phyloP scores from a whole-genome alignment of 108 stramenopile species.

The Bacterosira constricta region DNA sequence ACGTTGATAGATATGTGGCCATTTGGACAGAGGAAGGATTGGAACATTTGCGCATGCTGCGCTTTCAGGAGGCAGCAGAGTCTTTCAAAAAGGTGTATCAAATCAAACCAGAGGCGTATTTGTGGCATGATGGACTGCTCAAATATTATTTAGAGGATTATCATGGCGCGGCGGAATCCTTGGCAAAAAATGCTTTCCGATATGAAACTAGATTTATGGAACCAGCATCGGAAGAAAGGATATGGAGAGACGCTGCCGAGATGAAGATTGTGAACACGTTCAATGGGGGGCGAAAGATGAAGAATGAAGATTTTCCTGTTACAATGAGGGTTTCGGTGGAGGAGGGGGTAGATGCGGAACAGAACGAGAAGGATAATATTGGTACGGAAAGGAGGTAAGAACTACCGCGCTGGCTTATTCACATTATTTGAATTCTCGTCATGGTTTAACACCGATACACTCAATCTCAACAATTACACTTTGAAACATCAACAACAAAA shows the following conservation, averaged over 20 bases:
- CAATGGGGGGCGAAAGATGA: constrained; percentile 26
- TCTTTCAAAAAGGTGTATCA: constrained; percentile 68
- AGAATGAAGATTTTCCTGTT: constrained; percentile 4
- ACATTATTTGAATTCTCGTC: background rate
- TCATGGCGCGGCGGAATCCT: constrained; percentile 58
- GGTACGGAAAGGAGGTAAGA: constrained; percentile 33
- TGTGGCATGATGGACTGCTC: constrained; percentile 83
- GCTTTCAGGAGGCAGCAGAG: constrained; percentile 55
- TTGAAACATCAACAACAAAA: background rate
- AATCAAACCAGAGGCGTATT: constrained; percentile 73
- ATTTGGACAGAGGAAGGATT: constrained; percentile 63
- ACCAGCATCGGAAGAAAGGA: constrained; percentile 81
- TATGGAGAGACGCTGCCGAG: constrained; percentile 82
- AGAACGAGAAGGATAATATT: constrained; percentile 29
- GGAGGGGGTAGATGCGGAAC: constrained; percentile 6
- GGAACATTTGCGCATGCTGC: constrained; percentile 60
- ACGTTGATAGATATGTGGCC: constrained; percentile 58
- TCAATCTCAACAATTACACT: background rate
- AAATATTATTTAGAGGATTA: constrained; percentile 73
- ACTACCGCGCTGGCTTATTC: background rate
- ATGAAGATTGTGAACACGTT: constrained; percentile 48
- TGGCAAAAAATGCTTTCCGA: constrained; percentile 55
- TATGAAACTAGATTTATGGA: constrained; percentile 67
- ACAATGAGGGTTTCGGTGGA: constrained; percentile 5
- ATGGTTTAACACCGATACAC: no score